Conservation (phyloP, 1,284 basidiomycete species). For the Kalmanozyma brasiliensis region DNA sequence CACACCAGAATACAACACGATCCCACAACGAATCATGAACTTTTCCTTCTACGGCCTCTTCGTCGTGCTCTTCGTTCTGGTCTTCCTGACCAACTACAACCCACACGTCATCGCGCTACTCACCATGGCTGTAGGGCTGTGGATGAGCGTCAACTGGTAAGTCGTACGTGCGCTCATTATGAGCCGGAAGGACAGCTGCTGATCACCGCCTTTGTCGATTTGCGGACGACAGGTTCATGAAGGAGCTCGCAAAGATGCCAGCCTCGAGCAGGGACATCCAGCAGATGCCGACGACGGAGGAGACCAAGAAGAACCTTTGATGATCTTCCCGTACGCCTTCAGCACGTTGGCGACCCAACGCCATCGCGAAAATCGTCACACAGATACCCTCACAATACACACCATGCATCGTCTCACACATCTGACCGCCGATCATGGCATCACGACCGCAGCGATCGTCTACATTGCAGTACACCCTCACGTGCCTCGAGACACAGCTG, state of each 20-base stretch:
- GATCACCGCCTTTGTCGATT: neutral
- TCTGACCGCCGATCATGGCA: no score
- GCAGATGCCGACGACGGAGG: slow-evolving; percentile 38
- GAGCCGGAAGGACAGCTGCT: neutral
- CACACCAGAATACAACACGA: slow-evolving; percentile 60
- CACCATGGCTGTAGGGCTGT: slow-evolving; percentile 64
- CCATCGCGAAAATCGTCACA: no score
- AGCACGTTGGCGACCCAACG: no score
- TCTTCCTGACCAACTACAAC: slow-evolving; percentile 65
- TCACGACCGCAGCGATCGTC: neutral
- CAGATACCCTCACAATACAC: neutral
- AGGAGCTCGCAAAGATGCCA: slow-evolving; percentile 52
- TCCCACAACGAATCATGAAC: slow-evolving; percentile 65
- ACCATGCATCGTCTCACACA: neutral
- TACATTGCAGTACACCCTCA: neutral
- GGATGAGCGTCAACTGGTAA: slow-evolving; percentile 68
- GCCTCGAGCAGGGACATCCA: slow-evolving; percentile 44
- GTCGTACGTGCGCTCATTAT: slow-evolving; percentile 5
- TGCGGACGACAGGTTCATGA: slow-evolving; percentile 42
- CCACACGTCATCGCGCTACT: slow-evolving; percentile 67
- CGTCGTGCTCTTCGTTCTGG: slow-evolving; percentile 60
- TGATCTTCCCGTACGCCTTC: no score
- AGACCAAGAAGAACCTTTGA: slow-evolving; percentile 28
- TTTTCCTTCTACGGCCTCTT: slow-evolving; percentile 68
- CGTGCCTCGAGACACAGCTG: no score